These are phyloP conservation scores for Botrytis squamosa DNA, from an alignment of 2,329 filamentous ascomycete genomes.

Conservation along the genomic window DNA sequence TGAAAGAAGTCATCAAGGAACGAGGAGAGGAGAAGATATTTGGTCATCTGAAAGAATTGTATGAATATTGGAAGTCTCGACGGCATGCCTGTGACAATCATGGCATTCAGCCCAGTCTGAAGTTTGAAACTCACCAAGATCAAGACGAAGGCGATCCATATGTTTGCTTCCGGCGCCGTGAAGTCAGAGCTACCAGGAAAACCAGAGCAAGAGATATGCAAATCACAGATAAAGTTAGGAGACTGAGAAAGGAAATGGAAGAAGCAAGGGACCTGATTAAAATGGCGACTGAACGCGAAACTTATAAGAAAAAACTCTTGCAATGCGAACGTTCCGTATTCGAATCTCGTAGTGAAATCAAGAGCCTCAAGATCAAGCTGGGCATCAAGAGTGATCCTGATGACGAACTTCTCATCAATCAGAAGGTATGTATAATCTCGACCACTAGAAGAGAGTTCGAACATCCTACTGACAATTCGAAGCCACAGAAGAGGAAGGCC, in stretches of 20 bases:
- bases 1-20: conserved; percentile 65
- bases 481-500: conserved; percentile 71
- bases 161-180: conserved; percentile 93
- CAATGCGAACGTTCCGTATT: conserved; percentile 75
- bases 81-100: conserved; percentile 67
- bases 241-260: conserved; percentile 85
- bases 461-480: conserved; percentile 26
- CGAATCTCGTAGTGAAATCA: conserved; percentile 76
- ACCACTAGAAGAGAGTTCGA: conserved; percentile 13
- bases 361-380: conserved; percentile 83
- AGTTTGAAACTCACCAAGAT: conserved; percentile 92
- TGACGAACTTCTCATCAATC: conserved; percentile 91
- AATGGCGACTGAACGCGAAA: conserved; percentile 76
- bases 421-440: conserved; percentile 66
- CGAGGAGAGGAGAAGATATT: conserved; percentile 48
- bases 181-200: conserved; percentile 91
- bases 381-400: conserved; percentile 74
- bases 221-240: conserved; percentile 91
- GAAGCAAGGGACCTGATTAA: conserved; percentile 79
- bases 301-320: conserved; percentile 74
- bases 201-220: conserved; percentile 91
- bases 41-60: conserved; percentile 70
- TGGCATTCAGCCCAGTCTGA: conserved; percentile 73
- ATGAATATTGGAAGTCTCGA: conserved; percentile 83
- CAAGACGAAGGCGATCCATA: conserved; percentile 96